Percentiles rank a stretch among this genome's conserved stretches.
Evolutionary conservation across 768 basidiomycete genomes (phyloP).

Genomic region (Boletus sp.): DNA sequence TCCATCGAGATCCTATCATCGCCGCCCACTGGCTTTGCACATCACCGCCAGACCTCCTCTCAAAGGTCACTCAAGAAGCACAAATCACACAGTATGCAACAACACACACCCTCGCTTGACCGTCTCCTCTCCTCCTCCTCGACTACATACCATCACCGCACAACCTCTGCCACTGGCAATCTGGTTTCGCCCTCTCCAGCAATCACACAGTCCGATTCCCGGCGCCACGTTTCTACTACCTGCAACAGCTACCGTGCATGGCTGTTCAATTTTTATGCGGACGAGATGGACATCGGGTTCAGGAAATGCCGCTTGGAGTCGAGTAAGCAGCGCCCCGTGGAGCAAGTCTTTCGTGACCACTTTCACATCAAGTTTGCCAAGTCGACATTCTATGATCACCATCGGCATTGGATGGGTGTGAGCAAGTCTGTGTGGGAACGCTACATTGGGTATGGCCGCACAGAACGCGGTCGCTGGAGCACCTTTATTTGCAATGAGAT

Average conservation of each 20-base stretch:
- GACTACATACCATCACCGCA: too few relatives aligned
- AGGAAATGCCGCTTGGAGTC: not conserved
- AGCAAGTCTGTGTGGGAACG: rapidly evolving
- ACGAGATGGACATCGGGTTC: not conserved
- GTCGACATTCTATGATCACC: not conserved
- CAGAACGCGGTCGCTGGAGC: not conserved
- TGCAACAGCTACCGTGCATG: not conserved
- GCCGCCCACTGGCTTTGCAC: too few relatives aligned
- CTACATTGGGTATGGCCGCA: not conserved
- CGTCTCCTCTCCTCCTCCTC: too few relatives aligned
- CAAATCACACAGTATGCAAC: too few relatives aligned
- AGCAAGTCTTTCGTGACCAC: not conserved
- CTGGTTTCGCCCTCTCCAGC: too few relatives aligned
- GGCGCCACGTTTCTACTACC: too few relatives aligned
- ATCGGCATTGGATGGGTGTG: not conserved
- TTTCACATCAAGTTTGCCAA: not conserved
- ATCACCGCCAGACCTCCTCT: too few relatives aligned
- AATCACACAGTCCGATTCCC: too few relatives aligned
- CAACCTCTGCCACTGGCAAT: too few relatives aligned
- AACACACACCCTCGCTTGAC: too few relatives aligned
- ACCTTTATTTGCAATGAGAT: not conserved
- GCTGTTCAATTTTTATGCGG: not conserved
- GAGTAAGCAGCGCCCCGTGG: not conserved
- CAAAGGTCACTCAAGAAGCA: too few relatives aligned
- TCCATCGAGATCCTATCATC: too few relatives aligned